Evolutionary conservation across 805 yeast species (phyloP), one percentile per base, ranked within the genome.

Genomic region (Ogataea nonfermentans): DNA sequence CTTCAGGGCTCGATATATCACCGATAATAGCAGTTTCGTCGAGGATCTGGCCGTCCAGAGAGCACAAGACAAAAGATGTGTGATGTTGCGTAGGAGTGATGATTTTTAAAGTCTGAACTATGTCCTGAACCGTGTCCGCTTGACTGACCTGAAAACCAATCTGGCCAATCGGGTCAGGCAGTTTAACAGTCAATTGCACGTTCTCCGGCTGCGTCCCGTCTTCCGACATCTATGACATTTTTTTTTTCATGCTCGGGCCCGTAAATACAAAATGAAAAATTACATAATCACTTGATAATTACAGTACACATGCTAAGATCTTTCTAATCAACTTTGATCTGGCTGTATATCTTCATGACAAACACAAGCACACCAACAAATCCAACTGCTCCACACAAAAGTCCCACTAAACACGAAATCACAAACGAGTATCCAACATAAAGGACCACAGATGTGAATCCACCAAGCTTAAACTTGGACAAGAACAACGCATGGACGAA

Each of bases 381-480:
- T 2, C 98, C 98, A 52, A 89, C 74, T 3, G 96, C 66, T 28
- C 97, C 98, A 49, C 96, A 87, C 28, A 88, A 74, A 34, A 93
- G 63, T 61, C 93, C 91, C 27, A 84, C 76, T 46, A 84, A 65
- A 27, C 74, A 58, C 24, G 95, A 79, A 41, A 88, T 78, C 41
- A 90, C 70, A 6, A 76, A 48, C 2, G 95, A 82, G 67, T 91
- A 93, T 6, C 95, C 96, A 29, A 84, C 67, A 59, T 87, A 93
- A 37, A 93, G 68, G 13, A 85, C 81, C 40, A 84, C 66, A 3
- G 96, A 86, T 4, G 84, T 73, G 41, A 85, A 69, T 4, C 89
- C 95, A 29, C 81, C 84, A 34, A 90, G 67, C 44, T 72, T 73
- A 44, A 84, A 81, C 47, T 76, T 79, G 16, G 88, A 75, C 55